phyloP scores from a whole-genome alignment of 257 asterid genomes.

The Thymus mandschuricus region DNA sequence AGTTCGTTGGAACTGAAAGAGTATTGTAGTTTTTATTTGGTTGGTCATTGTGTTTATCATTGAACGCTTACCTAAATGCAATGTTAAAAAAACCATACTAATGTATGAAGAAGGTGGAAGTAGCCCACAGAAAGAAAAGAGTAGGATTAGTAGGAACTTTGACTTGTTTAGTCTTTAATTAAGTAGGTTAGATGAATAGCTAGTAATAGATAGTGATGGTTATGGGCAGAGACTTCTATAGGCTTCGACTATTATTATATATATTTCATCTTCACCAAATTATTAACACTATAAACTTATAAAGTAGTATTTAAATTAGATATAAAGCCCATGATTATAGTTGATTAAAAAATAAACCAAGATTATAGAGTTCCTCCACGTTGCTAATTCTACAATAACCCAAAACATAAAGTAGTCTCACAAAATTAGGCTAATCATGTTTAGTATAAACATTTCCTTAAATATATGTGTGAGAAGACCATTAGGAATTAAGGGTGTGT shows the following conservation, averaged over 20 bases:
- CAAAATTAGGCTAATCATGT: background rate
- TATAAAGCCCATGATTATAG: background rate
- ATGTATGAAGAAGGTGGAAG: background rate
- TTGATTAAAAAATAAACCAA: background rate
- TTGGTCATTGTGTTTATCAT: background rate
- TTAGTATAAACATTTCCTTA: slow-evolving; percentile 19
- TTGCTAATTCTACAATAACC: no score
- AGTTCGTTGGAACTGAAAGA: no score
- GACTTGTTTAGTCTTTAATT: background rate
- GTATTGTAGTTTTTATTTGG: background rate
- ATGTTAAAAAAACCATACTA: no score
- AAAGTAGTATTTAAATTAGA: no score
- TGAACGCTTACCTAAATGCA: background rate
- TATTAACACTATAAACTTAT: background rate
- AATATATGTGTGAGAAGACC: background rate
- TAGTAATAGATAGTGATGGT: background rate
- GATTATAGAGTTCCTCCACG: background rate
- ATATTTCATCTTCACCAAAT: background rate
- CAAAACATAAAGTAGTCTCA: no score
- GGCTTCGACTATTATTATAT: background rate
- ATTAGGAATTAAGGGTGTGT: background rate
- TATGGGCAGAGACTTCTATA: background rate
- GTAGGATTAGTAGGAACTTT: background rate
- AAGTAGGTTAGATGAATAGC: background rate
- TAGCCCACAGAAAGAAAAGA: background rate